phyloP scores from a whole-genome alignment of 176 grass and related monocot species.

The Canna indica region DNA sequence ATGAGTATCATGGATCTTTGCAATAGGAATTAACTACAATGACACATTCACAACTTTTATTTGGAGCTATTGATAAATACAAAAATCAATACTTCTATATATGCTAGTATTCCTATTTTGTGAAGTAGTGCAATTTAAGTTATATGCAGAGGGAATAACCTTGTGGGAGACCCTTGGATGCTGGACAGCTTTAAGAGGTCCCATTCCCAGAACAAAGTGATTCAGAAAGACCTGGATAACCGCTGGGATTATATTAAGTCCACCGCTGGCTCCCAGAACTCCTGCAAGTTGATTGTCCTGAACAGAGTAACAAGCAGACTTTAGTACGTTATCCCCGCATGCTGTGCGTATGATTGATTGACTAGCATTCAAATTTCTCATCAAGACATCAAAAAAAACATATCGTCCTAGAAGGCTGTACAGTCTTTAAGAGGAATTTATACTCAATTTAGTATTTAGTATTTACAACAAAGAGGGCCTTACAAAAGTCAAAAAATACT shows the following conservation, averaged over 20 bases:
- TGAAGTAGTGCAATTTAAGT: background rate
- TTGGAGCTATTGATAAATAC: no score
- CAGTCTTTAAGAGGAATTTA: no score
- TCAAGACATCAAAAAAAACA: no score
- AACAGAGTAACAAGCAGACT: background rate
- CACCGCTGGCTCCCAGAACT: slow-evolving; percentile 69
- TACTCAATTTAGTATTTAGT: no score
- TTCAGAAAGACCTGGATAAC: slow-evolving; percentile 70
- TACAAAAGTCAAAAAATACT: no score
- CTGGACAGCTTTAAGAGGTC: slow-evolving; percentile 58
- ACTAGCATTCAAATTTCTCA: background rate
- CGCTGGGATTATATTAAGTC: slow-evolving; percentile 50
- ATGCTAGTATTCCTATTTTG: background rate
- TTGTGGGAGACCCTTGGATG: slow-evolving; percentile 64
- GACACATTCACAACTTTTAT: no score
- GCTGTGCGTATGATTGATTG: background rate
- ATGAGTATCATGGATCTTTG: no score
- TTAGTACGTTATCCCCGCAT: background rate
- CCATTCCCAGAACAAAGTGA: slow-evolving; percentile 68
- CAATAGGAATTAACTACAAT: no score
- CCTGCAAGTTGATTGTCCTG: slow-evolving; percentile 63
- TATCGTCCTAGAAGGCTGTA: no score
- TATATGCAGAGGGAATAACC: slow-evolving; percentile 17
- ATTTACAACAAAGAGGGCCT: no score
- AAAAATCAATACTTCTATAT: background rate